Percentiles rank a stretch among this genome's conserved stretches.
These are phyloP conservation scores for Jatropha curcas DNA, from an alignment of 345 rosid species.

Conservation along the genomic window DNA sequence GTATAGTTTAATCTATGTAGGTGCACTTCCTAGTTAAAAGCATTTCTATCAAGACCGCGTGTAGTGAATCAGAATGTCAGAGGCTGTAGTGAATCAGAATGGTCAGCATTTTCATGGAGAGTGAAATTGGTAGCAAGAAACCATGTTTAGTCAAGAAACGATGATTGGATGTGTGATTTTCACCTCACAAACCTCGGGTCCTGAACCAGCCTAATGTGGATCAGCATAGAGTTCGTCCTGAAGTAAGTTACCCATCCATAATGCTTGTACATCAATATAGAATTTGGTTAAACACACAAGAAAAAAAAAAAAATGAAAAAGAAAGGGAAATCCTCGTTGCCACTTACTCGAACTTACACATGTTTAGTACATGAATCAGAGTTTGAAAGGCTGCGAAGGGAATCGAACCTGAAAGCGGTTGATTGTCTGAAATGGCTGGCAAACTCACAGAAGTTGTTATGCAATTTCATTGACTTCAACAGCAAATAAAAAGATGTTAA, in stretches of 20 bases:
- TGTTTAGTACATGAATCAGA: slow-evolving; percentile 71
- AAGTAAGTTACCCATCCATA: slow-evolving; percentile 79
- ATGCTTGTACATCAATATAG: slow-evolving; percentile 48
- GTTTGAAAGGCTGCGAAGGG: slow-evolving; percentile 62
- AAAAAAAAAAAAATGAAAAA: background rate
- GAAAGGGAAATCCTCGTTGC: background rate
- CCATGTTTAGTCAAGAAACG: background rate
- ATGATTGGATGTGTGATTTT: background rate
- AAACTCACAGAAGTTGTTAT: slow-evolving; percentile 28
- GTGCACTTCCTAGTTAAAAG: slow-evolving; percentile 57
- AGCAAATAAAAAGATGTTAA: background rate
- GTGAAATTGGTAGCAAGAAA: background rate
- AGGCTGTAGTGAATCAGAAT: slow-evolving; percentile 55
- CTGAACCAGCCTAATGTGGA: slow-evolving; percentile 62
- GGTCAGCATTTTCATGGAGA: slow-evolving; percentile 5
- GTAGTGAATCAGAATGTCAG: no score
- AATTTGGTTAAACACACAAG: no score
- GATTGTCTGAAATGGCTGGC: slow-evolving; percentile 95
- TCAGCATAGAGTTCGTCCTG: slow-evolving; percentile 71
- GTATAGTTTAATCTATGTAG: slow-evolving; percentile 71
- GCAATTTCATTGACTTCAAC: background rate
- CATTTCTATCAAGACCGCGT: slow-evolving; percentile 94
- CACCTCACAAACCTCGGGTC: slow-evolving; percentile 99
- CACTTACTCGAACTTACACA: slow-evolving; percentile 58
- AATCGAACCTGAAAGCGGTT: slow-evolving; percentile 85